Percentiles rank a stretch among this genome's conserved stretches.
Evolutionary conservation across 208 protist species (phyloP).

Genomic region (Acanthamoeba royreba): DNA sequence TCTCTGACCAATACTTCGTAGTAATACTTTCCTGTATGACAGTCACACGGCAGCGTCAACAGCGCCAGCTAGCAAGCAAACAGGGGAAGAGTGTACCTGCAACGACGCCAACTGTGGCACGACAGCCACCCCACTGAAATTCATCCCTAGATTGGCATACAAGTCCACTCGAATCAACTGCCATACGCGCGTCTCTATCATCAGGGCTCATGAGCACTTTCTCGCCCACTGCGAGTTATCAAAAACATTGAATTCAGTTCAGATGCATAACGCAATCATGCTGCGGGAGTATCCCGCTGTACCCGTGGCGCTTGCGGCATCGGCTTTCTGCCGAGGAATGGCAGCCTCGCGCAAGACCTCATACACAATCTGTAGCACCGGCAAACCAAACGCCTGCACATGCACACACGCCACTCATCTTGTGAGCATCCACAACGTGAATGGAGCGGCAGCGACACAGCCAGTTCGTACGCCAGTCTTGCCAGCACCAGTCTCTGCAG

Average conservation of each 20-base stretch:
- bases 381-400: constrained; percentile 64
- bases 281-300: too few species aligned
- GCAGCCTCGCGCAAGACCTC: constrained; percentile 59
- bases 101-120: constrained; percentile 22
- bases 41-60: neutral
- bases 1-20: constrained; percentile 66
- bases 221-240: neutral
- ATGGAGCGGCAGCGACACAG: too few species aligned
- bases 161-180: constrained; percentile 12
- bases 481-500: constrained; percentile 77
- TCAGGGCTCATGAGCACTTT: neutral
- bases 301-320: too few species aligned
- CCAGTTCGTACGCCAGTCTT: constrained; percentile 75
- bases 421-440: too few species aligned
- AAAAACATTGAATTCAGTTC: too few species aligned
- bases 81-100: neutral
- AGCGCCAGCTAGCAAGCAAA: neutral
- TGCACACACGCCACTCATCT: too few species aligned
- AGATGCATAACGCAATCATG: too few species aligned
- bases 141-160: constrained; percentile 11
- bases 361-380: constrained; percentile 70
- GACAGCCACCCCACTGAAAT: constrained; percentile 44
- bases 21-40: constrained; percentile 56
- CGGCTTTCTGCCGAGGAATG: neutral
- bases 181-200: constrained; percentile 49